Evolutionary conservation across 169 alveolate species (phyloP).

Genomic region (Plasmodium gonderi): DNA sequence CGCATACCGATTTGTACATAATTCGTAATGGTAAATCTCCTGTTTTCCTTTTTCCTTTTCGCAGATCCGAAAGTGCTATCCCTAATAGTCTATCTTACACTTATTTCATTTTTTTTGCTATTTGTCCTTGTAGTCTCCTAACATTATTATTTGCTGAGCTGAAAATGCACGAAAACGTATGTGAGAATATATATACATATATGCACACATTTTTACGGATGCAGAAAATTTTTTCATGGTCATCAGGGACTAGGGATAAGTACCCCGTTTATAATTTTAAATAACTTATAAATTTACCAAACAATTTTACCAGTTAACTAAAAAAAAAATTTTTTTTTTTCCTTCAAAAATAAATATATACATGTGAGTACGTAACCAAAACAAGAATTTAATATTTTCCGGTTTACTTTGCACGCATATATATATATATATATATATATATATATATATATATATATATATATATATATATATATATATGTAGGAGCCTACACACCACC

Average conservation of each 20-base stretch:
- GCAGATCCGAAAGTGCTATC: conserved; percentile 39
- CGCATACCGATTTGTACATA: neutral
- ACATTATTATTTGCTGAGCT: neutral
- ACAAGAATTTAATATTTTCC: neutral
- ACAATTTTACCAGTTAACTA: neutral
- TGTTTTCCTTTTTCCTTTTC: conserved; percentile 1
- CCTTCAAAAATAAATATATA: neutral
- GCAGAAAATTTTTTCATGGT: neutral
- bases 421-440: neutral
- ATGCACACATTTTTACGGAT: no score
- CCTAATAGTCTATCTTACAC: conserved; percentile 32
- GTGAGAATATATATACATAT: no score
- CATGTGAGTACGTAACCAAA: neutral
- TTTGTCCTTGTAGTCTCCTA: conserved; percentile 32
- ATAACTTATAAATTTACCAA: neutral
- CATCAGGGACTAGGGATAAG: neutral
- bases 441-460: neutral
- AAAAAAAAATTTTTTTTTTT: neutral
- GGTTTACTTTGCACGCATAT: neutral
- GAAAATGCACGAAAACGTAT: no score
- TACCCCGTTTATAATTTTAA: neutral
- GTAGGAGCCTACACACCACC: neutral
- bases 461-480: neutral
- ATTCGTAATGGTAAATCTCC: neutral
- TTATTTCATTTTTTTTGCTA: conserved; percentile 24